These are phyloP conservation scores for Dendryphion nanum DNA, from an alignment of 2,329 filamentous ascomycete genomes.

Conservation along the genomic window DNA sequence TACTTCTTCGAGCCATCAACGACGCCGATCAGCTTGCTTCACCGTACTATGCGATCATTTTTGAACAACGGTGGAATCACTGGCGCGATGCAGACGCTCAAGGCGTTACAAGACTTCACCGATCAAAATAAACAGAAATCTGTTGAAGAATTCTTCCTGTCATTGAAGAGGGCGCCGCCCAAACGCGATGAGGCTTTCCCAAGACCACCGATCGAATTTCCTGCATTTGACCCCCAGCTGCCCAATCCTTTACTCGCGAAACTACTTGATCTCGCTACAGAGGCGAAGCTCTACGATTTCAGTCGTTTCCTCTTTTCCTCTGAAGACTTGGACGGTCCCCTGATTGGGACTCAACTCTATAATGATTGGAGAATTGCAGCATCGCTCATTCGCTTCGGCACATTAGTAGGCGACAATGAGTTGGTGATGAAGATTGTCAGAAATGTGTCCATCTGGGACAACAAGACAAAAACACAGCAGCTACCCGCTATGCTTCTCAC, in stretches of 20 bases:
- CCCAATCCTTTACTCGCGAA: conserved; percentile 49
- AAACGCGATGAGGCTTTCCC: conserved; percentile 24
- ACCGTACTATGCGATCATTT: conserved; percentile 42
- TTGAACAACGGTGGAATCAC: conserved; percentile 39
- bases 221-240: conserved; percentile 45
- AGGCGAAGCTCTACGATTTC: conserved; percentile 47
- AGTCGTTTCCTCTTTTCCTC: conserved; percentile 55
- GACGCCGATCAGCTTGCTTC: conserved; percentile 42
- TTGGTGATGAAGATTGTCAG: conserved; percentile 33
- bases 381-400: conserved; percentile 55
- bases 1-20: conserved; percentile 49
- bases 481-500: conserved; percentile 36
- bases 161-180: conserved; percentile 18
- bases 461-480: conserved; percentile 19
- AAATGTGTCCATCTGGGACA: conserved; percentile 15
- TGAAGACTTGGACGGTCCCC: conserved; percentile 53
- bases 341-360: conserved; percentile 49
- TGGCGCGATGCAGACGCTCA: conserved; percentile 39
- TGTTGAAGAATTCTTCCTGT: conserved; percentile 42
- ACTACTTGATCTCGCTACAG: conserved; percentile 52
- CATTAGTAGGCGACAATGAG: conserved; percentile 47
- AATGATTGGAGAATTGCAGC: conserved; percentile 49
- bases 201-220: conserved; percentile 42
- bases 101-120: conserved; percentile 39
- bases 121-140: conserved; percentile 46